Evolutionary conservation across 192 early-diverging fungal species (phyloP).

Genomic region (Linderina pennispora): DNA sequence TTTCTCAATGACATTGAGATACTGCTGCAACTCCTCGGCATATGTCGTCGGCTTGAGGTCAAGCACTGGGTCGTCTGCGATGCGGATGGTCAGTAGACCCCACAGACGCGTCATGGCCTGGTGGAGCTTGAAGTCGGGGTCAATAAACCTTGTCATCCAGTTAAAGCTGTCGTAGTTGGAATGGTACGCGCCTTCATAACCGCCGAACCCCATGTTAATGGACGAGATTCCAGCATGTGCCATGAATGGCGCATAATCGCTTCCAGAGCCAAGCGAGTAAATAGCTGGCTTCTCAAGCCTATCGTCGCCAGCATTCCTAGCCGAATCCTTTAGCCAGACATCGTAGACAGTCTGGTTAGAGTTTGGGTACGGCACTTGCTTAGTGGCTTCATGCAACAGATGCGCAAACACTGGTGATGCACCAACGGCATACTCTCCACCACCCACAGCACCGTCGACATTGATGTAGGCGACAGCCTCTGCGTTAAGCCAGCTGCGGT

Average conservation of each 20-base stretch:
- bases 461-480: slow-evolving; percentile 54
- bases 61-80: slow-evolving; percentile 47
- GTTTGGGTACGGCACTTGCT: slow-evolving; percentile 40
- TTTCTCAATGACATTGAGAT: slow-evolving; percentile 32
- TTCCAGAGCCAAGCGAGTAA: slow-evolving; percentile 42
- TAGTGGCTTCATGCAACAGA: slow-evolving; percentile 46
- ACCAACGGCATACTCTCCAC: slow-evolving; percentile 35
- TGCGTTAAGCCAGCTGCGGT: slow-evolving; percentile 45
- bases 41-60: slow-evolving; percentile 40
- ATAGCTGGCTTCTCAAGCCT: slow-evolving; percentile 2
- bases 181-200: slow-evolving; percentile 54
- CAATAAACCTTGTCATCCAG: slow-evolving; percentile 54
- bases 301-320: neutral
- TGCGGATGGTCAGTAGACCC: slow-evolving; percentile 41
- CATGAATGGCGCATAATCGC: slow-evolving; percentile 54
- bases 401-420: slow-evolving; percentile 46
- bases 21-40: slow-evolving; percentile 36
- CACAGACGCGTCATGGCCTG: slow-evolving; percentile 45
- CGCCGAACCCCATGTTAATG: slow-evolving; percentile 49
- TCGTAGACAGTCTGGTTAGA: slow-evolving; percentile 48
- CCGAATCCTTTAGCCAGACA: slow-evolving; percentile 38
- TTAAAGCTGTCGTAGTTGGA: slow-evolving; percentile 62
- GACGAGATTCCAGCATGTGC: slow-evolving; percentile 58
- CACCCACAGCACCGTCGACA: slow-evolving; percentile 50
- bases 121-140: slow-evolving; percentile 54